Percentiles rank a stretch among this genome's conserved stretches.
phyloP scores from a whole-genome alignment of 768 basidiomycete species.

The Kwoniella dendrophila region DNA sequence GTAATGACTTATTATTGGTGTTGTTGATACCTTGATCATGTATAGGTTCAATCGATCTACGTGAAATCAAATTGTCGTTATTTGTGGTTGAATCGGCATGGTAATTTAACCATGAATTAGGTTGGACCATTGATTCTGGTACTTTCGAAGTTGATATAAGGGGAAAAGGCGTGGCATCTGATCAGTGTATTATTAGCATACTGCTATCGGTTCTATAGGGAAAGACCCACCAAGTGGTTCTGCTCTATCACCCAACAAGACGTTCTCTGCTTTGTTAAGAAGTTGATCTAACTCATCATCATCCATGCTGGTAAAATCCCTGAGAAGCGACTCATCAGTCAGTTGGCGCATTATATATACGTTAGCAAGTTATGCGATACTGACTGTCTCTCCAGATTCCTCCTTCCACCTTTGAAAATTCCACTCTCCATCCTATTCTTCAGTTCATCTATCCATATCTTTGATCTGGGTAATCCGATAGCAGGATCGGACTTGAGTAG shows the following conservation, averaged over 20 bases:
- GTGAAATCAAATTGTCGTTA: slow-evolving; percentile 4
- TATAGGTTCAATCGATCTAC: slow-evolving; percentile 11
- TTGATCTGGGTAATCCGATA: slow-evolving; percentile 63
- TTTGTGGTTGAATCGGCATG: slow-evolving; percentile 10
- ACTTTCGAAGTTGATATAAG: slow-evolving; percentile 13
- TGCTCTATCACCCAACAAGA: slow-evolving; percentile 33
- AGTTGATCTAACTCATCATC: slow-evolving; percentile 42
- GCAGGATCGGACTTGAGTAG: slow-evolving; percentile 62
- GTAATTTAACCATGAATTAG: slow-evolving; percentile 26
- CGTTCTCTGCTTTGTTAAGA: slow-evolving; percentile 27
- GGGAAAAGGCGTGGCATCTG: slow-evolving; percentile 27
- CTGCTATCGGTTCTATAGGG: not conserved
- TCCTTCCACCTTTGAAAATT: not conserved
- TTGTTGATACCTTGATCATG: too few relatives aligned
- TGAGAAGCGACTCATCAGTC: slow-evolving; percentile 12
- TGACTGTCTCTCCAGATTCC: slow-evolving; percentile 29
- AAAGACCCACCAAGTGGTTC: slow-evolving; percentile 20
- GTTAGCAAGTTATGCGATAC: not conserved
- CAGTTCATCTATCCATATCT: slow-evolving; percentile 56
- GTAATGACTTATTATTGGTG: slow-evolving; percentile 21
- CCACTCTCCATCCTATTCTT: slow-evolving; percentile 35
- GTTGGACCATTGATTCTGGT: slow-evolving; percentile 23
- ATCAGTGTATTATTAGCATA: not conserved
- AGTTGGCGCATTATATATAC: not conserved
- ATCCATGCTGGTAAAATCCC: slow-evolving; percentile 36